Base-by-base conservation (phyloP, 208 protist species). In the Borovskyia barvae region DNA sequence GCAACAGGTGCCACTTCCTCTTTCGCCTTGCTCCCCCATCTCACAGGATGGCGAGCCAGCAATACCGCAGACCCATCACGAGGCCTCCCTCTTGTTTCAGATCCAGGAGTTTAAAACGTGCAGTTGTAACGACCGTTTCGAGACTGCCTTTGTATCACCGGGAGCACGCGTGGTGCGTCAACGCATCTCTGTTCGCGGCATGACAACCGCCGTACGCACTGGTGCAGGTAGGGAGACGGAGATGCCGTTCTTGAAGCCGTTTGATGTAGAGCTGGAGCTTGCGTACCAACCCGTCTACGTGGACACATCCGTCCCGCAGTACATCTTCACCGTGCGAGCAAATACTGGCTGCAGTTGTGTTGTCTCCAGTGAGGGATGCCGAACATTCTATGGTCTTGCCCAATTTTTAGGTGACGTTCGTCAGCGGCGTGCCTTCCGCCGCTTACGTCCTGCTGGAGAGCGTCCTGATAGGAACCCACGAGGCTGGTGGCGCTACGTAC, bases 401-500 rank as follows among this genome's bases (percentile, higher is more conserved):
- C 40, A 62, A 22, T 28, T 39, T 14, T 22, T 75, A 28, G 29
- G 17, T 5, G 30, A 52, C 15, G 69, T 67, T n/a, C 71, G 43
- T 3, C 63, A 64, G 15, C 66, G 64, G 8, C 64, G 65, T 40
- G 50, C 54, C 24, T 43, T 82, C 30, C 75, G 72, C 19, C 82
- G 55, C 3, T 50, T 86, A 30, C 72, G 73, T 5, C 72, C 69
- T 0, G 26, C 68, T 5, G 56, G 58, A n/a, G 25, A 20, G 29
- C 61, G 74, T 14, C 71, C 77, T 3, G 76, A 39, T 11, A 51
- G 45, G 8, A 39, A 76, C 59, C 75, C 86, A 30, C 74, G 55
- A 14, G 65, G 47, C 19, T 93, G 86, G 83, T 88, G 82, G 80
- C 47, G 47, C 11, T 93, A 89, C 72, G 78, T 79, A 0, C 71